Base-by-base conservation (phyloP, 352 stramenopile genomes). In the Lagenidium giganteum region DNA sequence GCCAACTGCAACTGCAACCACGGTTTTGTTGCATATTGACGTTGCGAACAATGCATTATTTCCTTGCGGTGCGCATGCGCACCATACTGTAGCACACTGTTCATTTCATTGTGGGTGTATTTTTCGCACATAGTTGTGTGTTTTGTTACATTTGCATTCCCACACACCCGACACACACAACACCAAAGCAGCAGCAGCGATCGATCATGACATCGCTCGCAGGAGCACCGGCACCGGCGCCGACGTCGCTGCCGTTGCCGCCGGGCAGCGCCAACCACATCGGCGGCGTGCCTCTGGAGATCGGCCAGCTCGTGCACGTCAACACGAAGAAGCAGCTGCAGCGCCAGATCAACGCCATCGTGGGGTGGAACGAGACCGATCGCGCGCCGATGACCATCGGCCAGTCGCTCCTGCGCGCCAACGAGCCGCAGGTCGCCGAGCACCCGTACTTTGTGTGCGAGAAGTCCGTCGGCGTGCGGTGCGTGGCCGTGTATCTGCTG, bases 381-480 rank as follows among this genome's bases (percentile, higher is more conserved):
- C 72, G 74, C 34, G 76, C 81, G 32, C 81, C 81, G 9, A 73
- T 93, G 61, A 70, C 81, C 42, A 70, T 87, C 18, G 68, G 65
- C 18, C 70, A 86, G 50, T 60, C 78, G 14, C 83, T 93, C 46
- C 58, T 85, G 38, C 69, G 81, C 16, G 59, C 63, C 40, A 91
- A 87, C 45, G 71, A 88, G 47, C 69, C 79, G 43, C 78, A 87
- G 39, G 64, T 93, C 38, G 55, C 67, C 38, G 81, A 93, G 24
- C 76, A 91, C 48, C 71, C 76, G 51, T 93, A 93, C 50, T 87
- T 93, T 57, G 81, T 93, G 42, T 87, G 81, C 44, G 80, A 90
- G 40, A 68, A 75, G 34, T 88, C 76, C 1, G 78, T 89, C 8
- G 81, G 81, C 40, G 67, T 91, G 31, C 76, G 76, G 26, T n/a